Conservation (phyloP, 352 stramenopile species). For the Phytopythium vexans region DNA sequence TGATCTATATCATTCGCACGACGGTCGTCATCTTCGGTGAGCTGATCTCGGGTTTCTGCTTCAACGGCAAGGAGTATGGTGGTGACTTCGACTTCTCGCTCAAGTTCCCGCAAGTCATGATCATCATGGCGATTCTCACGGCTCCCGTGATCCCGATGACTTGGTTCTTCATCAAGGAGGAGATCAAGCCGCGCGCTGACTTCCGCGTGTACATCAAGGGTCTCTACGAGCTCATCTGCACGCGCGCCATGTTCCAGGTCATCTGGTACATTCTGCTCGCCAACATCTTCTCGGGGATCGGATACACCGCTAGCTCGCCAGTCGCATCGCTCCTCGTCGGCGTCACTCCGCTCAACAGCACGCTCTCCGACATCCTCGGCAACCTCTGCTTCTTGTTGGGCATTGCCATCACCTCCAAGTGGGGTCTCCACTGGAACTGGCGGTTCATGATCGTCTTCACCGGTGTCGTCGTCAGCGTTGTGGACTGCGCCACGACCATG, state of each 20-base stretch:
- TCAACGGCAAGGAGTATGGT: too few species aligned
- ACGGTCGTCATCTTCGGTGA: conserved; percentile 28
- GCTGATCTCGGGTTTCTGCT: conserved; percentile 32
- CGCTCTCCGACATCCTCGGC: conserved; percentile 19
- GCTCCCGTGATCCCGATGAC: conserved; percentile 24
- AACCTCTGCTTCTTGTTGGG: conserved; percentile 21
- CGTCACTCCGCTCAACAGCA: conserved; percentile 23
- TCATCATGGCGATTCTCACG: conserved; percentile 25
- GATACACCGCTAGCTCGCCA: conserved; percentile 18
- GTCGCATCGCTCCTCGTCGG: conserved; percentile 20
- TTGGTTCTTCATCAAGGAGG: conserved; percentile 28
- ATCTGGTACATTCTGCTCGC: conserved; percentile 30
- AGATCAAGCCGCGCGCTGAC: conserved; percentile 14
- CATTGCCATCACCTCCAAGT: conserved; percentile 30
- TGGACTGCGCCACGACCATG: too few species aligned
- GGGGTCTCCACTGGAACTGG: conserved; percentile 33
- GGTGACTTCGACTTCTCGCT: conserved; percentile 37
- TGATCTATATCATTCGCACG: conserved; percentile 44
- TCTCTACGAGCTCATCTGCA: conserved; percentile 24
- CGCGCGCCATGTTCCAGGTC: conserved; percentile 33
- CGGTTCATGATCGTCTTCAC: conserved; percentile 22
- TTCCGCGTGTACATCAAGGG: conserved; percentile 22
- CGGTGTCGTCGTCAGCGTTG: conserved; percentile 11
- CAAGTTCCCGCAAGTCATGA: conserved; percentile 43
- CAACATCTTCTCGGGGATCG: conserved; percentile 24